Percentiles rank a stretch among this genome's conserved stretches.
Evolutionary conservation across 75 land plant species (phyloP).

Genomic region (Cryptomeria japonica): DNA sequence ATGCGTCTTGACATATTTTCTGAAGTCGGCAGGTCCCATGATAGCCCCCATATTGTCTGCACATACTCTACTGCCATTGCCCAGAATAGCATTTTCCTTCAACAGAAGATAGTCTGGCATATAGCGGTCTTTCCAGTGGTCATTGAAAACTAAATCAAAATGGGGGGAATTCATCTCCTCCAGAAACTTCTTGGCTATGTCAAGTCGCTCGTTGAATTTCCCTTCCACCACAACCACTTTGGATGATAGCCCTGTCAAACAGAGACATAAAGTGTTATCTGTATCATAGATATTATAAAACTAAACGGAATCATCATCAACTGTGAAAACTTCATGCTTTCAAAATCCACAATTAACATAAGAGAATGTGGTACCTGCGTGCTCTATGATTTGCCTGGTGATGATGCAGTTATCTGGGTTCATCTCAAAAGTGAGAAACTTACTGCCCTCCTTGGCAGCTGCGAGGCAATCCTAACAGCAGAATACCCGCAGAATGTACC

Average conservation of each 20-base stretch:
- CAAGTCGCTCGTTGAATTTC: no score
- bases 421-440: neutral
- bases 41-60: conserved; percentile 4
- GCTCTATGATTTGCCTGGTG: neutral
- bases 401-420: neutral
- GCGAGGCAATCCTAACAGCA: conserved; percentile 14
- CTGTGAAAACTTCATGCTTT: no score
- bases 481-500: conserved; percentile 21
- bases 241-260: no score
- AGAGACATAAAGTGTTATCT: no score
- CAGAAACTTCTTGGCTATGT: neutral
- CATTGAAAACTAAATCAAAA: neutral
- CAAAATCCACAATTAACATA: no score
- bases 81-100: neutral
- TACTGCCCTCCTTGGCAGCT: neutral
- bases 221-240: no score
- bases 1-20: no score
- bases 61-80: neutral
- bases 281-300: no score
- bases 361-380: neutral
- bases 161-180: neutral
- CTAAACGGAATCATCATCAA: no score
- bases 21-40: neutral
- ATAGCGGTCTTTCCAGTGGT: neutral
- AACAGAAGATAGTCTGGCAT: neutral